A percentile compares a stretch with the other conserved stretches of the same genome.
phyloP scores from a whole-genome alignment of 371 early-diverging fungal genomes.

The Vairimorpha apis region DNA sequence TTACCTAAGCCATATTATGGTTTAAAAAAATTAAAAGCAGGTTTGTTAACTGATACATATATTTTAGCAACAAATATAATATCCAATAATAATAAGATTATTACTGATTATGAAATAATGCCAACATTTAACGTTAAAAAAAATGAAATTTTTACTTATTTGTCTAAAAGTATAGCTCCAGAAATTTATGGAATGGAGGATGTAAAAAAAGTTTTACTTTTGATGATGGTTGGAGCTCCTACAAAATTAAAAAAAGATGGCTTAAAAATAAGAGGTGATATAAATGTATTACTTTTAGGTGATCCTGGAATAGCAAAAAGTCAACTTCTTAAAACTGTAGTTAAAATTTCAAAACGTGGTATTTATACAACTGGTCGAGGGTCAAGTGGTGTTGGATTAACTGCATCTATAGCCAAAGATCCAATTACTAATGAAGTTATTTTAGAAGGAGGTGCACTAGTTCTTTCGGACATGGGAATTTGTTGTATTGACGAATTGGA shows the following conservation, averaged over 20 bases:
- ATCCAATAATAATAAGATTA: too few relatives aligned
- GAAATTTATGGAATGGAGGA: conserved; percentile 91
- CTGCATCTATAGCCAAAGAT: conserved; percentile 68
- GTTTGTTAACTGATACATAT: conserved; percentile 86
- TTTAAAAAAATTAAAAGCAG: conserved; percentile 78
- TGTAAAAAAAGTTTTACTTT: conserved; percentile 86
- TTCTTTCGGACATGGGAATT: conserved; percentile 69
- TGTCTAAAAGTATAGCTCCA: conserved; percentile 80
- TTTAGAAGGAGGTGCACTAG: conserved; percentile 72
- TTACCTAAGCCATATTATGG: conserved; percentile 86
- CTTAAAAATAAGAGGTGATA: conserved; percentile 70
- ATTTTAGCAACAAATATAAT: conserved; percentile 76
- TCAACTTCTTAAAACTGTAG: conserved; percentile 67
- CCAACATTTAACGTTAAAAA: background rate
- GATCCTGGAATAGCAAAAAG: conserved; percentile 79
- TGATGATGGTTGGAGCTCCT: conserved; percentile 90
- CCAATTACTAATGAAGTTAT: conserved; percentile 69
- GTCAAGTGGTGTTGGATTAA: conserved; percentile 71
- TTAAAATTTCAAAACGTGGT: conserved; percentile 54
- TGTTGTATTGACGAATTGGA: conserved; percentile 75
- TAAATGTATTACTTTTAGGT: conserved; percentile 71
- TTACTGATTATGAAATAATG: background rate
- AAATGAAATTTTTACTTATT: conserved; percentile 64
- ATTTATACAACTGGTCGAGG: conserved; percentile 70
- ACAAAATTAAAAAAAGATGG: conserved; percentile 84